Evolutionary conservation across 768 basidiomycete genomes (phyloP), one percentile per base, ranked within the genome.

Genomic region (Neoboletus subvelutipes): DNA sequence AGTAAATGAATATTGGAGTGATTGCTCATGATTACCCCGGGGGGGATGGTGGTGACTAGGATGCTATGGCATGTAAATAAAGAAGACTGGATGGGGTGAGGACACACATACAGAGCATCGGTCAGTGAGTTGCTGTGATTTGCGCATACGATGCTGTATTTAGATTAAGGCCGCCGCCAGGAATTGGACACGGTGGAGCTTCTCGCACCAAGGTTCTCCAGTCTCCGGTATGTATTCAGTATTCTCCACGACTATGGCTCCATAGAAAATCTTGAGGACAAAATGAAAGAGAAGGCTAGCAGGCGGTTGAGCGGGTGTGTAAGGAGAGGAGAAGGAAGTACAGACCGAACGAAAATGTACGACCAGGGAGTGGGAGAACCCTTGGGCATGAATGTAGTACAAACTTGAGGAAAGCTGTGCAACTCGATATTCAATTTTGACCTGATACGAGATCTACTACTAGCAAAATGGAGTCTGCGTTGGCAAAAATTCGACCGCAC

Each of bases 241-340:
- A 67, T 90, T 89, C 71, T 95, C 91, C 17, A 95, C 80, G 26
- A 94, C 89, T 54, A 95, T 92, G 11, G 87, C 83, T 2, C 90
- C 90, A 71, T 95, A 95, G 74, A 95, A 95, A 59, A 94, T 90
- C 69, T 90, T 90, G 65, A 95, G 84, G 3, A 93, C 91, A 62
- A 94, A 87, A 62, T 82, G 82, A 69, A 91, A 92, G 29, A 92
- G 76, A 18, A 85, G 67, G 36, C 89, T 91, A 50, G 15, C 37
- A 24, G 42, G 10, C 18, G 2, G 31, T 24, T 65, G 36, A 59
- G 52, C 46, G 55, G 39, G 15, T 7, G 26, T 29, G 24, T 45
- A 26, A 45, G 10, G 48, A 7, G 50, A 50, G 9, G 33, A 45
- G 9, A 36, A 24, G 10, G 37, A 24, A 46, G 6, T n/a, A 59